Percentiles rank a stretch among this genome's conserved stretches.
Evolutionary conservation across 2,329 filamentous ascomycete species (phyloP).

Genomic region (Fonsecaea pedrosoi): DNA sequence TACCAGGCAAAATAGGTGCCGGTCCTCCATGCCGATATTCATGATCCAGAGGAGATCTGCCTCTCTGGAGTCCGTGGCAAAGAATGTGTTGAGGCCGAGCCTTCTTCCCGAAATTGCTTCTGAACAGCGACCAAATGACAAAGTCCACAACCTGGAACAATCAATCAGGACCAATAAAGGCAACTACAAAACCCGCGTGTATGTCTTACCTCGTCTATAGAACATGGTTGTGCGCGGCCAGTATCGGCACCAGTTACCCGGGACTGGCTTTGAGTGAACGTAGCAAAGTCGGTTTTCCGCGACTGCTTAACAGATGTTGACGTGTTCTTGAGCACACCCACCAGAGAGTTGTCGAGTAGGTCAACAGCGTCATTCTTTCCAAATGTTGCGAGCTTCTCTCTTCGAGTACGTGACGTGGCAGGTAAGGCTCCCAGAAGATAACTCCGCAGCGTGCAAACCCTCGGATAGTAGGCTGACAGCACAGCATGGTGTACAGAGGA

Average conservation of each 20-base stretch:
- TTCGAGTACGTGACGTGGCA: conserved; percentile 52
- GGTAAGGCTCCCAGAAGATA: conserved; percentile 36
- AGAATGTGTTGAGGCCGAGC: conserved; percentile 74
- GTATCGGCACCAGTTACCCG: conserved; percentile 46
- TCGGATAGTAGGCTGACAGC: conserved; percentile 36
- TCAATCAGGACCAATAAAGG: background rate
- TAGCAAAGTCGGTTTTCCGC: conserved; percentile 63
- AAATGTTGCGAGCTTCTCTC: conserved; percentile 62
- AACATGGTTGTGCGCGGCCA: conserved; percentile 54
- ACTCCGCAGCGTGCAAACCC: conserved; percentile 36
- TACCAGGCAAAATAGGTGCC: conserved; percentile 64
- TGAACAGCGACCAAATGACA: conserved; percentile 78
- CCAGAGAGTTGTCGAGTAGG: conserved; percentile 72
- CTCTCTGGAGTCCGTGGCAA: conserved; percentile 76
- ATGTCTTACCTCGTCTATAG: conserved; percentile 67
- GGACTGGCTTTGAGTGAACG: conserved; percentile 68
- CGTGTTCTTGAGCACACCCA: conserved; percentile 60
- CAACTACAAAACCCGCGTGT: conserved; percentile 7
- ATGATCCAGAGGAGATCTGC: background rate
- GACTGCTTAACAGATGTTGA: conserved; percentile 43
- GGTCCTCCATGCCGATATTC: conserved; percentile 44
- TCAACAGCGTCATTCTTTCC: conserved; percentile 55
- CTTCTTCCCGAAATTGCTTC: conserved; percentile 51
- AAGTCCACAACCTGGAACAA: conserved; percentile 75
- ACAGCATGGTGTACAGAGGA: conserved; percentile 29